These are phyloP conservation scores for Trypanosoma boissoni DNA, from an alignment of 208 protist genomes.

Conservation along the genomic window DNA sequence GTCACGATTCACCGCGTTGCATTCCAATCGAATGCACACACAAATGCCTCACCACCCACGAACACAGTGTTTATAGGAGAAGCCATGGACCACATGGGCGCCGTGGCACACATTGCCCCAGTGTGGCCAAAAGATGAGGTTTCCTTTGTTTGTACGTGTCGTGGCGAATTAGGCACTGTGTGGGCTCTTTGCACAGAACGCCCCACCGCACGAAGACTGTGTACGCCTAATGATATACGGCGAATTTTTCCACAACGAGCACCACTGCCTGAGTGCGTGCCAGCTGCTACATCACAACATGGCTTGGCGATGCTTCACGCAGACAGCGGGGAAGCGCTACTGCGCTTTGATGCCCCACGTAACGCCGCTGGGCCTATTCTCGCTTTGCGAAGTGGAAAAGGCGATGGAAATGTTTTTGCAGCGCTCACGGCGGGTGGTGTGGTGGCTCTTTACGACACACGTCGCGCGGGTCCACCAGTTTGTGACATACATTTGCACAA, in stretches of 20 bases:
- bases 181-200: conserved; percentile 18
- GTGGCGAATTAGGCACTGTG: conserved; percentile 8
- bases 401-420: no score
- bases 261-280: no score
- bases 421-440: no score
- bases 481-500: no score
- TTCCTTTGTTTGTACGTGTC: conserved; percentile 14
- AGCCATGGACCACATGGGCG: not conserved
- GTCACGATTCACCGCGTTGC: conserved; percentile 18
- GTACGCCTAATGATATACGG: no score
- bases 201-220: conserved; percentile 10
- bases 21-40: not conserved
- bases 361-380: no score
- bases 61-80: conserved; percentile 25
- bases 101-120: conserved; percentile 8
- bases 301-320: conserved; percentile 9
- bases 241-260: no score
- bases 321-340: not conserved
- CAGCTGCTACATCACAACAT: not conserved
- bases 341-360: conserved; percentile 10
- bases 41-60: not conserved
- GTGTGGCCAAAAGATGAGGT: conserved; percentile 6
- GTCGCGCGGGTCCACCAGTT: no score
- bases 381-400: no score
- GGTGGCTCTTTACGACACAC: no score